phyloP scores from a whole-genome alignment of 192 early-diverging fungal species.

The Coemansia sp. region DNA sequence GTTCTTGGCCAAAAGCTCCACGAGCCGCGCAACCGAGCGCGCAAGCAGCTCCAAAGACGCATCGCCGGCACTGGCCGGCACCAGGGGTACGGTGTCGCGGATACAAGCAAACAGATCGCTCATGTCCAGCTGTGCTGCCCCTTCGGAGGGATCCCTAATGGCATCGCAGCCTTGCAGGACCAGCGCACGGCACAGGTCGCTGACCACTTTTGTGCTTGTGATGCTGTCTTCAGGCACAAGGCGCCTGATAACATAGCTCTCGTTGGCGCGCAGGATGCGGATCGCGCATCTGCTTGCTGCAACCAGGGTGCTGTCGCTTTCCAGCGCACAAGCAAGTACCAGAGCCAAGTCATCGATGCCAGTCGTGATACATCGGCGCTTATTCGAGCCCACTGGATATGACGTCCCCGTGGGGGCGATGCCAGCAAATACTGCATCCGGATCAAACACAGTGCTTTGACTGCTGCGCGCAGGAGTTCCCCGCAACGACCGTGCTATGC shows the following conservation, averaged over 20 bases:
- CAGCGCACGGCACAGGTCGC: conserved; percentile 11
- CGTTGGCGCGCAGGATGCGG: conserved; percentile 23
- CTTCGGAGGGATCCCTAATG: no score
- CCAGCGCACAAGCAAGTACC: conserved; percentile 17
- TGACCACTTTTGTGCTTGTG: neutral
- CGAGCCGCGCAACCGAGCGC: conserved; percentile 1
- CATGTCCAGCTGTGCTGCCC: no score
- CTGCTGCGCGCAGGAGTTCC: no score
- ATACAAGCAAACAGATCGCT: conserved; percentile 35
- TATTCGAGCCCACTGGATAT: no score
- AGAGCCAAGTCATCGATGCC: neutral
- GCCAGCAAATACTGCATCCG: conserved; percentile 19
- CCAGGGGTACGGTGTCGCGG: conserved; percentile 21
- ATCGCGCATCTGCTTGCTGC: conserved; percentile 12
- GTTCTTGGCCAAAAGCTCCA: neutral
- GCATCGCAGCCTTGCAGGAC: neutral
- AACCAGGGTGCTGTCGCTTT: neutral
- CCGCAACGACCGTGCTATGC: neutral
- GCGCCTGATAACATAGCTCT: conserved; percentile 5
- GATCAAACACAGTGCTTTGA: conserved; percentile 9
- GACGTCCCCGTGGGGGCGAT: no score
- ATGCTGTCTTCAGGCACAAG: neutral
- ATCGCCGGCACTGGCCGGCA: neutral
- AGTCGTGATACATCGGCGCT: neutral
- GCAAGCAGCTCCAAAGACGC: neutral